A percentile compares a stretch with the other conserved stretches of the same genome.
phyloP scores from a whole-genome alignment of 305 asterid genomes.

The Fraxinus sp. region DNA sequence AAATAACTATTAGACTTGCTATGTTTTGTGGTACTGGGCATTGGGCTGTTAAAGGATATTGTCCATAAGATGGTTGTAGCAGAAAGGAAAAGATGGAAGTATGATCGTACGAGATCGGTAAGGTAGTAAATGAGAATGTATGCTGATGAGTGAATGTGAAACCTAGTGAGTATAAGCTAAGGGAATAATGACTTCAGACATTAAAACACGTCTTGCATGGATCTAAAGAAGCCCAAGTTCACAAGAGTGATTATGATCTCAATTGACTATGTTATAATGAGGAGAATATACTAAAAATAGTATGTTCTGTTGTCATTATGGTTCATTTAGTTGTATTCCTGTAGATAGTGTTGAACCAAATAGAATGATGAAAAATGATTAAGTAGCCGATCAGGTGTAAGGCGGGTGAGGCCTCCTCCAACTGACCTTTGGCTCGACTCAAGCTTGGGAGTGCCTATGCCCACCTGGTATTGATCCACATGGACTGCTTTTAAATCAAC shows the following conservation, averaged over 20 bases:
- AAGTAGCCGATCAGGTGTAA: neutral
- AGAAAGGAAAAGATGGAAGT: neutral
- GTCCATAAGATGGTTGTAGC: neutral
- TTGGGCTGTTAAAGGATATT: neutral
- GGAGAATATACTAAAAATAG: neutral
- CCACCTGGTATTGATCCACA: neutral
- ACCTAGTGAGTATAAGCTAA: neutral
- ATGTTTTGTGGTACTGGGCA: neutral
- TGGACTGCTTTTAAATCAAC: neutral
- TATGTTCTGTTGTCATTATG: neutral
- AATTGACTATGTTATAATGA: neutral
- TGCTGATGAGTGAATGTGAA: neutral
- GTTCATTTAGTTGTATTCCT: neutral
- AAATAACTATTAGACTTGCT: neutral
- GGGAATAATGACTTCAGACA: neutral
- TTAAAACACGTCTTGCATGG: neutral
- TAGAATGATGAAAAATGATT: neutral
- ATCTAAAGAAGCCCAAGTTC: conserved; percentile 1
- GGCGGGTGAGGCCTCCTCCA: neutral
- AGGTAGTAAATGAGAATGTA: neutral
- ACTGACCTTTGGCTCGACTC: neutral
- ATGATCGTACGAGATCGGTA: neutral
- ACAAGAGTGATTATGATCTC: neutral
- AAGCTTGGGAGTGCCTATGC: neutral
- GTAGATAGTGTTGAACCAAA: neutral